Base-by-base conservation (phyloP, 371 early-diverging fungal genomes). In the Mortierella sp. region DNA sequence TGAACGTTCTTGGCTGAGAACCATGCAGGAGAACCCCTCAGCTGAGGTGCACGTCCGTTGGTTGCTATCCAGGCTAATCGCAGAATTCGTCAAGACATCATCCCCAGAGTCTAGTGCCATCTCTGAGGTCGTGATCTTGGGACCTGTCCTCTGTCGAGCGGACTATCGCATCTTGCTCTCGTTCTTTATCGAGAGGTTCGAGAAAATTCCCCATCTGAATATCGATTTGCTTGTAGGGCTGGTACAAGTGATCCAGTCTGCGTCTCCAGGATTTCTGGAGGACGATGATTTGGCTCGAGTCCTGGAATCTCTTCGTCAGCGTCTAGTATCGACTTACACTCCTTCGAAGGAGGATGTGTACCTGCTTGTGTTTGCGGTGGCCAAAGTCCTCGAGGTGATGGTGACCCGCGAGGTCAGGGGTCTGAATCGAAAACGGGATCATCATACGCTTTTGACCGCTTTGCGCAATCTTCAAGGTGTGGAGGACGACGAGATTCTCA, bases 381-480 rank as follows among this genome's bases (percentile, higher is more conserved):
- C 47, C 3, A 60, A 75, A 34, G 42, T 78, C 38, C 42, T 78
- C 1, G 78, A 73, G 24, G 78, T 63, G 21, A 73, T 73, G 65
- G 73, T 42, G 21, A 50, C 63, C 0, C 14, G 11, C 14, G 38
- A 52, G 14, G 65, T 73, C 50, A n/a, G 34, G 48, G 78, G 47
- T 24, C 11, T 78, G 42, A 19, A 78, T 21, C 78, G 78, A 3
- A 19, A 50, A 6, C 38, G 48, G 19, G n/a, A 50, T n/a, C 54
- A 63, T 16, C 52, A 73, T 10, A 52, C 73, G 11, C 65, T 78
- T 14, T 38, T 55, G 13, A 68, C 31, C 28, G 19, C 52, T 38
- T 31, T 73, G 14, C 47, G 31, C 13, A 34, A 28, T 1, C 52
- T 70, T 47, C 42, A 58, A 28, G 65, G 26, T 14, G 50, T n/a